A percentile compares a stretch with the other conserved stretches of the same genome.
Conservation (phyloP, 2,329 filamentous ascomycete species). For the Daldinia sp. region DNA sequence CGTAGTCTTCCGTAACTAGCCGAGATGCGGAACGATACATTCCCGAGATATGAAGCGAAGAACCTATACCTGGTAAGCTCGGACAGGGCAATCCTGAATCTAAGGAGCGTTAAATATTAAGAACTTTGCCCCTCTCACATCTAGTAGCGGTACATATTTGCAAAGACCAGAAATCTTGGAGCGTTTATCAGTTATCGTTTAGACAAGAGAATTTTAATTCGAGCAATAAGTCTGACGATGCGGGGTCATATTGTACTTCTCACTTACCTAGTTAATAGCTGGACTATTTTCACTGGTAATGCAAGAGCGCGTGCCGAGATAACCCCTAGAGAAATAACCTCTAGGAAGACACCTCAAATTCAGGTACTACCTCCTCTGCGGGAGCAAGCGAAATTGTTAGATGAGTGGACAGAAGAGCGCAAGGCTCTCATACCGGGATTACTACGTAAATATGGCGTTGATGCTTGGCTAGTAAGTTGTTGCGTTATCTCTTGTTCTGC, state of each 20-base stretch:
- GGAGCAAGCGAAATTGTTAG: conserved; percentile 54
- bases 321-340: conserved; percentile 31
- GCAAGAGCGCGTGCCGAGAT: conserved; percentile 14
- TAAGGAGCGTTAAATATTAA: neutral
- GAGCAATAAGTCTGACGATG: conserved; percentile 6
- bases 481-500: neutral
- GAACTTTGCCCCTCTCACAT: too few species aligned
- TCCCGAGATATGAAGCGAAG: neutral
- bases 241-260: conserved; percentile 19
- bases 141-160: neutral
- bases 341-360: conserved; percentile 45
- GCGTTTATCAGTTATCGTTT: neutral
- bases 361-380: conserved; percentile 53
- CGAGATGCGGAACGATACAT: neutral
- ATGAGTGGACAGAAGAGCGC: conserved; percentile 56
- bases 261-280: conserved; percentile 11
- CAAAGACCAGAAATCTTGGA: neutral
- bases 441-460: conserved; percentile 55
- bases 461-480: conserved; percentile 56
- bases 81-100: neutral
- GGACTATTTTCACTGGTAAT: neutral
- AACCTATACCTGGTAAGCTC: neutral
- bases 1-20: conserved; percentile 19
- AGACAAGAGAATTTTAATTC: neutral
- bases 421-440: conserved; percentile 52